Percentiles rank a stretch among this genome's conserved stretches.
These are phyloP conservation scores for Lentinula aciculospora DNA, from an alignment of 768 basidiomycete genomes.

Conservation along the genomic window DNA sequence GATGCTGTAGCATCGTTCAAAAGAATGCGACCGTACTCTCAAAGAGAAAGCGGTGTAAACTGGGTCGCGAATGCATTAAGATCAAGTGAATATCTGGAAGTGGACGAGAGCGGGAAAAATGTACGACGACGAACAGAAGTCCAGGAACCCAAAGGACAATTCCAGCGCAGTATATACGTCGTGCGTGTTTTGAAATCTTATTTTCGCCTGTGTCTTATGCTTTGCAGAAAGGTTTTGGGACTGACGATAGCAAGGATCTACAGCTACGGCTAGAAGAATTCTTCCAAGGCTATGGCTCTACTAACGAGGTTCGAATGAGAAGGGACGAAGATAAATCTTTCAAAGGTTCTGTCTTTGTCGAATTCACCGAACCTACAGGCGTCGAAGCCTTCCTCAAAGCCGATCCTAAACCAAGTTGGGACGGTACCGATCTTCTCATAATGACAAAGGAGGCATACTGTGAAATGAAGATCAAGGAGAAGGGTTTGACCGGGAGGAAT, in stretches of 20 bases:
- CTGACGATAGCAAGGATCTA: slow-evolving; percentile 49
- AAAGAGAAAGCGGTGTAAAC: slow-evolving; percentile 41
- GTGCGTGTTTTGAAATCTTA: slow-evolving; percentile 40
- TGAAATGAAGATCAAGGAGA: slow-evolving; percentile 94
- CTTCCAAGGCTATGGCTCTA: slow-evolving; percentile 70
- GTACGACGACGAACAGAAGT: slow-evolving; percentile 73
- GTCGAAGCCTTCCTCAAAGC: slow-evolving; percentile 74
- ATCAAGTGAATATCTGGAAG: slow-evolving; percentile 51
- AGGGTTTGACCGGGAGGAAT: slow-evolving; percentile 75
- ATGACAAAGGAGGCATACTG: slow-evolving; percentile 95
- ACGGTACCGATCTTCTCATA: slow-evolving; percentile 67
- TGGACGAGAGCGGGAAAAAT: slow-evolving; percentile 67
- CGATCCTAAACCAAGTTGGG: slow-evolving; percentile 77
- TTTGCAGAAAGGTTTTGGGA: slow-evolving; percentile 80
- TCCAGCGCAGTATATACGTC: slow-evolving; percentile 84
- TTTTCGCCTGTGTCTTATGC: too few species aligned
- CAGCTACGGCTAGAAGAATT: slow-evolving; percentile 76
- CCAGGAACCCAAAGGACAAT: slow-evolving; percentile 70
- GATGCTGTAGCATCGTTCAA: slow-evolving; percentile 89
- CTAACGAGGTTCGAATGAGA: slow-evolving; percentile 85
- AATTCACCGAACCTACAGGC: slow-evolving; percentile 69
- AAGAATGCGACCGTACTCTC: slow-evolving; percentile 78
- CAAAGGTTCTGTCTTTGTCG: slow-evolving; percentile 95
- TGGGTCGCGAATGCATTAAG: slow-evolving; percentile 73
- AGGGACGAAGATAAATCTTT: slow-evolving; percentile 79